Evolutionary conservation across 306 rosid genomes (phyloP), one percentile per base, ranked within the genome.

Genomic region (Rubus parviflorus): DNA sequence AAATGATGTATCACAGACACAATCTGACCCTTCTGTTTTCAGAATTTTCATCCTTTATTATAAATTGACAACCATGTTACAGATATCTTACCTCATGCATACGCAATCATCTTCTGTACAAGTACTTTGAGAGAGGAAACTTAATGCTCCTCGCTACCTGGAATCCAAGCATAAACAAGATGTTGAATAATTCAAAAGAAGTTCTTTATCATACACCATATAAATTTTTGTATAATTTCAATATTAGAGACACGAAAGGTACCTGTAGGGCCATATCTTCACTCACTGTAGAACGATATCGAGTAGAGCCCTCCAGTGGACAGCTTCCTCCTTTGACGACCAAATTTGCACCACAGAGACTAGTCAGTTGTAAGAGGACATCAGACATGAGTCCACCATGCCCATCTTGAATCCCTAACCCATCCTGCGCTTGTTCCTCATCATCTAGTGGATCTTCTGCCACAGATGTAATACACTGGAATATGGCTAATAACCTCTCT

Each of bases 111-210:
- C 87, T 81, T 83, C 97, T 88, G 80, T 95, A 95, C 77, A 95
- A 65, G 83, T 90, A 95, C 81, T 88, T 95, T 17, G 97, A 88
- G 56, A 95, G 84, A n/a, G 97, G 97, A 74, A 95, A 95, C 85
- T 89, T 87, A 9, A 92, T 88, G 81, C 97, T 95, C 90, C 92
- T 90, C 61, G 98, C 97, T 49, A 92, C 98, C 98, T 95, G 96
- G 75, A 60, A 70, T 79, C 69, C 43, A 25, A 4, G 48, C 4
- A 74, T n/a, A 69, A 74, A 57, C 45, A 78, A 45, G 47, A 77
- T 9, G n/a, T 37, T 45, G 51, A 20, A 15, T 11, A 43, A 54
- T 14, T 19, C 51, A 54, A 62, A n/a, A 48, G 65, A 22, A 35
- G 48, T 43, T 61, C 30, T 20, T 65, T 54, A 42, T 49, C 68